A percentile compares a stretch with the other conserved stretches of the same genome.
phyloP scores from a whole-genome alignment of 23 red algal species.

The Gracilaria gracilis region DNA sequence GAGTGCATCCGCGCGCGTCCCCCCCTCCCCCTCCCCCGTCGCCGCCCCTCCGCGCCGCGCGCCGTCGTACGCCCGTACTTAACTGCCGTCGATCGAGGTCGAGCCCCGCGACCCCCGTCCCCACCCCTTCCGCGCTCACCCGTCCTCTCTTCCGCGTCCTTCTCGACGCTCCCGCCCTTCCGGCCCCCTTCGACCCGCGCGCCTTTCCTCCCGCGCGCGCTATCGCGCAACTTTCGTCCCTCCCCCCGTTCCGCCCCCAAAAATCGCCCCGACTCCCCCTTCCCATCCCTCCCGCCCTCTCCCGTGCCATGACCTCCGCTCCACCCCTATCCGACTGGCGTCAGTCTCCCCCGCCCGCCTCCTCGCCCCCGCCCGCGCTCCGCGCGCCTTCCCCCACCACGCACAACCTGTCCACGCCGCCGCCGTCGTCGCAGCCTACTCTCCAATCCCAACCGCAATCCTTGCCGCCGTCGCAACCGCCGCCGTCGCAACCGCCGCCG shows the following conservation, averaged over 20 bases:
- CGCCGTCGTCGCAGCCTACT: not conserved
- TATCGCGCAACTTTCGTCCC: not conserved
- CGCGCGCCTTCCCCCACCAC: not conserved
- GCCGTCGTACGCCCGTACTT: not conserved
- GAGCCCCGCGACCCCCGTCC: no score
- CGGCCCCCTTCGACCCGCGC: not conserved
- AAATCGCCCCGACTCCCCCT: not conserved
- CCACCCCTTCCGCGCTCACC: not conserved
- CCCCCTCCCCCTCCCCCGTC: not conserved
- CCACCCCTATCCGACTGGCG: not conserved
- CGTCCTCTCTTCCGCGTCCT: not conserved
- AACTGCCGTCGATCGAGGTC: not conserved
- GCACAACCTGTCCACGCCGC: not conserved
- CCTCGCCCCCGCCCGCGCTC: not conserved
- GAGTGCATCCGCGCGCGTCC: not conserved
- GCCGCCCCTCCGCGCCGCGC: not conserved
- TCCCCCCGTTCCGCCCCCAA: not conserved
- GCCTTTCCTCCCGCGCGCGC: not conserved
- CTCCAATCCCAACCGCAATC: not conserved
- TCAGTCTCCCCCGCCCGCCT: not conserved
- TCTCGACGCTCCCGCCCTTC: not conserved
- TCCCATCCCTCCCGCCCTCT: not conserved
- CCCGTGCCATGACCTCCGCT: not conserved
- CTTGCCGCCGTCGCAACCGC: conserved; percentile 2
- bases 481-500: not conserved